phyloP scores from a whole-genome alignment of 495 filamentous ascomycete species.

The Margaritispora aquatica region DNA sequence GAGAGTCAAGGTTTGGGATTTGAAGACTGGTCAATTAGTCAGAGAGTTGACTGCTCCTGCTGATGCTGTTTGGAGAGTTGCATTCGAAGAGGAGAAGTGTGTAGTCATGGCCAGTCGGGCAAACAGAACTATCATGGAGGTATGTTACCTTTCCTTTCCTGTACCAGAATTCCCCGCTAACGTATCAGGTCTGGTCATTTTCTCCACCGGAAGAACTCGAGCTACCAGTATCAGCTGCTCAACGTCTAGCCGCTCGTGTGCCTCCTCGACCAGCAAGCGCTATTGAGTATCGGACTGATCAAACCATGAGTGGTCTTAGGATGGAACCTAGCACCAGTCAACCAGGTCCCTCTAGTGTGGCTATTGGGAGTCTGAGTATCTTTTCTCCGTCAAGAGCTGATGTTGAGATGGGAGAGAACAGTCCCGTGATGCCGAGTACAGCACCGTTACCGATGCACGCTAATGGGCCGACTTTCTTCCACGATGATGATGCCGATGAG shows the following conservation, averaged over 20 bases:
- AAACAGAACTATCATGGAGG: conserved; percentile 93
- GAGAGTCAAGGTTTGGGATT: conserved; percentile 94
- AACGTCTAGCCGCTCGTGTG: conserved; percentile 11
- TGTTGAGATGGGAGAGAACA: conserved; percentile 20
- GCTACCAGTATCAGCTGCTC: conserved; percentile 26
- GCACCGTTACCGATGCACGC: conserved; percentile 14
- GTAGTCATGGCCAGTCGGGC: conserved; percentile 87
- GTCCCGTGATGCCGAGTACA: conserved; percentile 12
- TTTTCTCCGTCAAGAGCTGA: conserved; percentile 1
- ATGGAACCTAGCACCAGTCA: background rate
- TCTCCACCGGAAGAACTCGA: conserved; percentile 69
- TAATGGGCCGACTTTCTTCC: conserved; percentile 36
- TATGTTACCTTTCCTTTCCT: conserved; percentile 34
- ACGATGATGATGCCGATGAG: too few species aligned
- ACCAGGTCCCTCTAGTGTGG: background rate
- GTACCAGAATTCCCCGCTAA: conserved; percentile 13
- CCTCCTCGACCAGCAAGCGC: conserved; percentile 18
- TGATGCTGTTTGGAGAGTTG: conserved; percentile 94
- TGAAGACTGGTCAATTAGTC: conserved; percentile 83
- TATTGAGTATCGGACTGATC: conserved; percentile 19
- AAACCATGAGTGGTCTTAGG: conserved; percentile 12
- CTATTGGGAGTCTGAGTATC: background rate
- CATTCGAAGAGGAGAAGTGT: conserved; percentile 96
- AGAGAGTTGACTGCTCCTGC: conserved; percentile 85
- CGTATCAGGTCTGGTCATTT: conserved; percentile 79